These are phyloP conservation scores for Pisolithus microcarpus DNA, from an alignment of 768 basidiomycete species.

Conservation along the genomic window DNA sequence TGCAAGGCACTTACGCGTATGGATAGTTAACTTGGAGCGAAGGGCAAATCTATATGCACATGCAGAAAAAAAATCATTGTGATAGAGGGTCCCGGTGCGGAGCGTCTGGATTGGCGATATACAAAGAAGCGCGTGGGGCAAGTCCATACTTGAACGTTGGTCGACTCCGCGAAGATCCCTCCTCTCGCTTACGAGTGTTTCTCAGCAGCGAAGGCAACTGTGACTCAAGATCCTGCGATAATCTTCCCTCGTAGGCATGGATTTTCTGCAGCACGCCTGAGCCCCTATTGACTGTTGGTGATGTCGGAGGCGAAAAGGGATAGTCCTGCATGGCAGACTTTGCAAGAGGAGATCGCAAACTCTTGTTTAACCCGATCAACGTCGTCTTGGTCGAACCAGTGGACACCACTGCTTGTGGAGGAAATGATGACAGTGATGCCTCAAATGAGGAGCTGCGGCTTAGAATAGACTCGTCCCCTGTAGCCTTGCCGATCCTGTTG, in stretches of 20 bases:
- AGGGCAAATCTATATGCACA: conserved; percentile 9
- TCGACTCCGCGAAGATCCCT: conserved; percentile 33
- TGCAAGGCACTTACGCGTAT: too few relatives aligned
- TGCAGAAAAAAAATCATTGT: background rate
- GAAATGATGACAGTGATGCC: background rate
- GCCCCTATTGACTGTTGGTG: conserved; percentile 7
- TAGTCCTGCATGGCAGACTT: background rate
- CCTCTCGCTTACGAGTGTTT: conserved; percentile 39
- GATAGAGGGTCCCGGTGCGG: conserved; percentile 8
- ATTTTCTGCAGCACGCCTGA: conserved; percentile 44
- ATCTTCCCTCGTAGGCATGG: conserved; percentile 49
- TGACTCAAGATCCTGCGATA: conserved; percentile 49
- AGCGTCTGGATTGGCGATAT: conserved; percentile 65
- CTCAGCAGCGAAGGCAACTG: conserved; percentile 22
- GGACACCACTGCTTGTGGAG: background rate
- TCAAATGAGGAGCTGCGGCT: background rate
- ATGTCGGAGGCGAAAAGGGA: background rate
- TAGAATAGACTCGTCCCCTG: background rate
- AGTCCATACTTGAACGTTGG: conserved; percentile 55
- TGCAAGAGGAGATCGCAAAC: background rate
- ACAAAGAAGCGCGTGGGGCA: conserved; percentile 55
- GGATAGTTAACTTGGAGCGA: background rate
- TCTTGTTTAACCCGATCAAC: background rate
- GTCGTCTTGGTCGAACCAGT: background rate
- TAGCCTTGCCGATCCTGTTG: background rate